Conservation (phyloP, 2,329 filamentous ascomycete species). For the Aspergillus melleus region DNA sequence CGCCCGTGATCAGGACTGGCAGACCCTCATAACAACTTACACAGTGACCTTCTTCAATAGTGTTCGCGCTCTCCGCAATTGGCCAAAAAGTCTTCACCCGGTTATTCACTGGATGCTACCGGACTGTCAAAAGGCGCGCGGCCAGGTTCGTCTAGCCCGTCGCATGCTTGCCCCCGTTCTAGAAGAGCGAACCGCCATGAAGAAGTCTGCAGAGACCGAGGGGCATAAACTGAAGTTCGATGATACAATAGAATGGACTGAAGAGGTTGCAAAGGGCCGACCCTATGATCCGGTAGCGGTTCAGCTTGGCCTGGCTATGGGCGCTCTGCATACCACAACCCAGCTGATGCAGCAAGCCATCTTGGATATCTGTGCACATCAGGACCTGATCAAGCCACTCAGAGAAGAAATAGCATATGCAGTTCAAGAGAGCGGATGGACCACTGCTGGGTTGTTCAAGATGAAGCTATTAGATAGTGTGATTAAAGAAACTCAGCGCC, state of each 20-base stretch:
- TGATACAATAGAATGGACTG: constrained; percentile 20
- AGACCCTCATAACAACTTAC: constrained; percentile 13
- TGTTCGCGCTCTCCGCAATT: constrained; percentile 38
- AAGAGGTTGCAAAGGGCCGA: constrained; percentile 12
- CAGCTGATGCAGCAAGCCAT: constrained; percentile 9
- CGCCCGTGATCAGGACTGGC: constrained; percentile 14
- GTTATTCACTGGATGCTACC: constrained; percentile 45
- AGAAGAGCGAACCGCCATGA: constrained; percentile 5
- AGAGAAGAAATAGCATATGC: constrained; percentile 10
- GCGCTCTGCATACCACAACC: constrained; percentile 16
- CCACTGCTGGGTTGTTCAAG: constrained; percentile 15
- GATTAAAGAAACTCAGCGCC: constrained; percentile 18
- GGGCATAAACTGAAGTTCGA: background rate
- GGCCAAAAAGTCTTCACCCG: constrained; percentile 38
- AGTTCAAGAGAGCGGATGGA: constrained; percentile 9
- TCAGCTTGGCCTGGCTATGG: constrained; percentile 19
- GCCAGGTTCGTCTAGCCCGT: constrained; percentile 37
- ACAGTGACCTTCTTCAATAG: constrained; percentile 12
- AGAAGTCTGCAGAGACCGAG: background rate
- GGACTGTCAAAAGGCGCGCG: constrained; percentile 33
- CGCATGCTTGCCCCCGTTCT: constrained; percentile 27
- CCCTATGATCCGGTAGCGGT: constrained; percentile 13
- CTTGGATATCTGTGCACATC: constrained; percentile 8
- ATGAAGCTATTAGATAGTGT: constrained; percentile 21
- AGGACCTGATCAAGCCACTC: constrained; percentile 5